phyloP scores from a whole-genome alignment of 768 basidiomycete species.

The Candolleomyces aberdarensis region DNA sequence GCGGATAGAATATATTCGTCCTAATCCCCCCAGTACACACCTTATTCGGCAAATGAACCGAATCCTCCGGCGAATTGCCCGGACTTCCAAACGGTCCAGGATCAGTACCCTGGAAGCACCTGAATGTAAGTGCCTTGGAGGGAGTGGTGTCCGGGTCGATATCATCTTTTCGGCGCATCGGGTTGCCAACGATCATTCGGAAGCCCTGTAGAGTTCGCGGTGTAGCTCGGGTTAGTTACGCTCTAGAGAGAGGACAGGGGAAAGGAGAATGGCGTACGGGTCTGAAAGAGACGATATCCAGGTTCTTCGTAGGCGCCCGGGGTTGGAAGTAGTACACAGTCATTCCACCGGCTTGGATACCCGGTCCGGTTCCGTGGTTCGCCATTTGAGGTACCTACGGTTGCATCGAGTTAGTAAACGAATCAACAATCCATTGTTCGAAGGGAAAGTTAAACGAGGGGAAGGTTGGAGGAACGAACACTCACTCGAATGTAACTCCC shows the following conservation, averaged over 20 bases:
- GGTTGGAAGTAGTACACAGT: constrained; percentile 10
- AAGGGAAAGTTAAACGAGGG: too few relatives aligned
- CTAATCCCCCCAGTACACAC: not conserved
- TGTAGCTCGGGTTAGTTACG: not conserved
- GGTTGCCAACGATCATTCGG: constrained; percentile 10
- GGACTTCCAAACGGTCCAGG: not conserved
- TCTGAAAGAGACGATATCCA: not conserved
- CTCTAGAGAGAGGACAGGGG: not conserved
- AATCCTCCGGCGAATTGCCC: constrained; percentile 1
- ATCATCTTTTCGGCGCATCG: constrained; percentile 5
- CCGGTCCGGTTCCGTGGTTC: constrained; percentile 7
- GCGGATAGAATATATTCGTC: not conserved
- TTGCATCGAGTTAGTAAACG: too few relatives aligned
- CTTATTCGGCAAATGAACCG: not conserved
- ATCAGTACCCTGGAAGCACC: constrained; percentile 10
- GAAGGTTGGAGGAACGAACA: not conserved
- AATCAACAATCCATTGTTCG: not conserved
- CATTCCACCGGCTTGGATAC: constrained; percentile 4
- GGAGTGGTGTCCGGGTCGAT: not conserved
- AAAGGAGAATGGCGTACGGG: not conserved
- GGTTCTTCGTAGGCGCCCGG: constrained; percentile 5
- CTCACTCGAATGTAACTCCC: constrained; percentile 8
- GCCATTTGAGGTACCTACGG: constrained; percentile 9
- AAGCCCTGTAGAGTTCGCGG: constrained; percentile 1
- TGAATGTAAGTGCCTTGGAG: constrained; percentile 1